These are phyloP conservation scores for Fagus crenata DNA, from an alignment of 306 rosid genomes.

Conservation along the genomic window DNA sequence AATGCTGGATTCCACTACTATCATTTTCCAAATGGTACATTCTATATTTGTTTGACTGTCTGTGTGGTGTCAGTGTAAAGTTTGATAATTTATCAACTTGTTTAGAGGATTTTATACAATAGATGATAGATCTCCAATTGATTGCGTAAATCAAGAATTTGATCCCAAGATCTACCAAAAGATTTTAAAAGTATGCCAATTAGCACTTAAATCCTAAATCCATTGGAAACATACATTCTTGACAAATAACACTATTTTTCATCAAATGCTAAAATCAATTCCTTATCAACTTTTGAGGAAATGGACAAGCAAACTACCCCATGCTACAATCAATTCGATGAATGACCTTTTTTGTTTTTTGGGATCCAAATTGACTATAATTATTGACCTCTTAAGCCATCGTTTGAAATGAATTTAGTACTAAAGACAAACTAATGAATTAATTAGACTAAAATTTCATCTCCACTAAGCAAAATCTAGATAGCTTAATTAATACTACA, in stretches of 20 bases:
- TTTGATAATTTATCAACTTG: too few species aligned
- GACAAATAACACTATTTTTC: not conserved
- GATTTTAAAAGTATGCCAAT: not conserved
- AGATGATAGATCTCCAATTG: not conserved
- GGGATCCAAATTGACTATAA: not conserved
- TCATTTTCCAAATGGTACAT: not conserved
- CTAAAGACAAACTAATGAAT: not conserved
- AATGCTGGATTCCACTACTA: not conserved
- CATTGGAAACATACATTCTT: too few species aligned
- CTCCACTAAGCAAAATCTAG: not conserved
- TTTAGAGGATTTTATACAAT: too few species aligned
- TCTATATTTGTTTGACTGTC: not conserved
- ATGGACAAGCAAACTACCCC: not conserved
- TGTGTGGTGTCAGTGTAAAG: not conserved
- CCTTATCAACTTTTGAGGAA: not conserved
- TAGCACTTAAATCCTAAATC: too few species aligned
- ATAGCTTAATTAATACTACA: constrained; percentile 4
- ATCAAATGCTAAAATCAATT: not conserved
- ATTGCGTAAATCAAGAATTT: not conserved
- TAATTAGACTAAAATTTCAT: not conserved
- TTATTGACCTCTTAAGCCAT: not conserved
- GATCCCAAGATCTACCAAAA: not conserved
- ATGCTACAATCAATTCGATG: not conserved
- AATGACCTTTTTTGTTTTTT: not conserved
- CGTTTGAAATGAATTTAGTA: not conserved